A percentile compares a stretch with the other conserved stretches of the same genome.
These are phyloP conservation scores for Cryptococcus sp. DNA, from an alignment of 1,284 basidiomycete genomes.

Conservation along the genomic window DNA sequence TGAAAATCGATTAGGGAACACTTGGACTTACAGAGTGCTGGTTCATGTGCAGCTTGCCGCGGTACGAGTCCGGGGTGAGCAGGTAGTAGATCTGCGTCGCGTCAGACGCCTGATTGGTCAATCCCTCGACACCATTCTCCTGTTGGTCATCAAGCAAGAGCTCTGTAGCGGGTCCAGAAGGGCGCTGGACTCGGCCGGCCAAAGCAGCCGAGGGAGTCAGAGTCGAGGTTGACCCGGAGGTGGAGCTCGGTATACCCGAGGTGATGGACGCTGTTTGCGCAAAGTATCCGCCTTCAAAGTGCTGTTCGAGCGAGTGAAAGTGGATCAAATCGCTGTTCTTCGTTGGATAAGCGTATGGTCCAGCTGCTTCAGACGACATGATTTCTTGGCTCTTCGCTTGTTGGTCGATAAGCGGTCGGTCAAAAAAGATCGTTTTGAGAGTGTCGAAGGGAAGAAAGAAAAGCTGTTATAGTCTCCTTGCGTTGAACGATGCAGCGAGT, in stretches of 20 bases:
- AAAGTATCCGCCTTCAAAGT: slow-evolving; percentile 48
- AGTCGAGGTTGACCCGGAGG: no score
- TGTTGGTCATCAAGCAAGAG: slow-evolving; percentile 6
- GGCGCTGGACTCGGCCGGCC: slow-evolving; percentile 17
- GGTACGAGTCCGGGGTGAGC: slow-evolving; percentile 32
- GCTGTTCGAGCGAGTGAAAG: slow-evolving; percentile 31
- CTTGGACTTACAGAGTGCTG: slow-evolving; percentile 37
- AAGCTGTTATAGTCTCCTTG: no score
- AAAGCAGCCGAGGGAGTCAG: slow-evolving; percentile 12
- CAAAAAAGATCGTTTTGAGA: no score
- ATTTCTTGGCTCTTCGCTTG: not conserved
- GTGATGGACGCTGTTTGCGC: slow-evolving; percentile 28
- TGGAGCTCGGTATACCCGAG: slow-evolving; percentile 11
- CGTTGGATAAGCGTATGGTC: slow-evolving; percentile 25
- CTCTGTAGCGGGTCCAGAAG: slow-evolving; percentile 21
- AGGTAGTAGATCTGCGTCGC: slow-evolving; percentile 48
- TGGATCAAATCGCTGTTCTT: slow-evolving; percentile 31
- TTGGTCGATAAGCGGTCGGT: no score
- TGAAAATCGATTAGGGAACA: no score
- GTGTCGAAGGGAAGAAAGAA: no score
- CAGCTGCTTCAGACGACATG: not conserved
- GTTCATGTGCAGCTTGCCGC: slow-evolving; percentile 50
- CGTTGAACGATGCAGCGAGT: no score
- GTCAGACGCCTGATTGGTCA: slow-evolving; percentile 16
- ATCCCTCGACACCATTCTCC: not conserved